Evolutionary conservation across 1,284 basidiomycete species (phyloP).

Genomic region (Malassezia vespertilionis): DNA sequence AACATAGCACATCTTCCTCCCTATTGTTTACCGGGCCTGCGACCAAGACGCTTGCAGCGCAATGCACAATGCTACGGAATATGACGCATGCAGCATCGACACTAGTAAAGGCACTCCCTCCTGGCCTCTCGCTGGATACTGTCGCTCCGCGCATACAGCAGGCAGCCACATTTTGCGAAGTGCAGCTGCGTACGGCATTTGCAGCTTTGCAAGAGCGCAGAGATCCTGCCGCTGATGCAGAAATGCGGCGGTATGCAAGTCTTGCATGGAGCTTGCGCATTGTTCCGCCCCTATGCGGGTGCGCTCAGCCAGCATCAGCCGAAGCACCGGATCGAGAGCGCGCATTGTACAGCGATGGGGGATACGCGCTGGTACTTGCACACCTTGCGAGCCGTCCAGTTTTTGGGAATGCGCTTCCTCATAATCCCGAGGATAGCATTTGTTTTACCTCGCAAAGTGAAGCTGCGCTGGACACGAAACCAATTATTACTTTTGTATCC

Average conservation of each 20-base stretch:
- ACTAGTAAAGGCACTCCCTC: background rate
- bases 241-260: constrained; percentile 1
- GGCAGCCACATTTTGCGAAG: constrained; percentile 1
- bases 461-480: constrained; percentile 60
- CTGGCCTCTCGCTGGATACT: background rate
- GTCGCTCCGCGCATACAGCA: too few species aligned
- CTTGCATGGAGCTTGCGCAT: constrained; percentile 8
- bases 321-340: background rate
- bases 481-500: constrained; percentile 49
- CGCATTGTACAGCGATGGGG: constrained; percentile 1
- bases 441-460: constrained; percentile 4
- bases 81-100: constrained; percentile 5
- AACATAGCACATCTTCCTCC: constrained; percentile 9
- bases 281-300: background rate
- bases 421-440: constrained; percentile 11
- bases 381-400: constrained; percentile 1
- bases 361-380: constrained; percentile 5
- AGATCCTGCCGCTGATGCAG: background rate
- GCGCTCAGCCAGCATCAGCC: background rate
- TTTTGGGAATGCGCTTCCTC: background rate
- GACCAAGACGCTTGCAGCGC: background rate
- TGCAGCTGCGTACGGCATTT: constrained; percentile 10
- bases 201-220: background rate
- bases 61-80: constrained; percentile 4
- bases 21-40: background rate